A percentile compares a stretch with the other conserved stretches of the same genome.
Evolutionary conservation across 345 rosid species (phyloP).

Genomic region (Eucalyptus decipiens): DNA sequence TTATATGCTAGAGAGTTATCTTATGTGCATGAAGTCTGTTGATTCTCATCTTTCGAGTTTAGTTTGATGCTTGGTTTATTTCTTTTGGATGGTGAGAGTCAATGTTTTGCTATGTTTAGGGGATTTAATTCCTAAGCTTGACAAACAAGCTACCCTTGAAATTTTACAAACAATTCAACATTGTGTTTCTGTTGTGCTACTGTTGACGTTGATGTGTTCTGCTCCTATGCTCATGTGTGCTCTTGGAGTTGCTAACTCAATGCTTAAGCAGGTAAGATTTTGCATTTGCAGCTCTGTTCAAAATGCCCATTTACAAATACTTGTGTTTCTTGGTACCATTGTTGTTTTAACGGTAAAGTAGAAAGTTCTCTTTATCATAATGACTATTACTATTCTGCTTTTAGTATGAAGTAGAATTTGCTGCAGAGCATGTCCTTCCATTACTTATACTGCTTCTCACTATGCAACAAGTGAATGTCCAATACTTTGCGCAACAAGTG

Average conservation of each 20-base stretch:
- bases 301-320: neutral
- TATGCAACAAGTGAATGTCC: slow-evolving; percentile 77
- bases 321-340: neutral
- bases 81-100: slow-evolving; percentile 66
- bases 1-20: no score
- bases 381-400: slow-evolving; percentile 1
- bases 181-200: slow-evolving; percentile 89
- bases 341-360: neutral
- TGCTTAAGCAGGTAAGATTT: slow-evolving; percentile 61
- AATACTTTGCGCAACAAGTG: slow-evolving; percentile 84
- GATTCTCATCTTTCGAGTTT: no score
- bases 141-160: slow-evolving; percentile 59
- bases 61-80: neutral
- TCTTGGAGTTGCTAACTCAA: slow-evolving; percentile 84
- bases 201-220: slow-evolving; percentile 75
- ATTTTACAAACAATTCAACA: slow-evolving; percentile 81
- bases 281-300: neutral
- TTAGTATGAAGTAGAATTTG: slow-evolving; percentile 62
- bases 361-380: neutral
- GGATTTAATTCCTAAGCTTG: slow-evolving; percentile 61
- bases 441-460: no score
- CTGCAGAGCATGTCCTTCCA: slow-evolving; percentile 48
- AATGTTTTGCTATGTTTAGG: slow-evolving; percentile 83
- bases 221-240: slow-evolving; percentile 96
- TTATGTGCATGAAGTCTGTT: no score